Base-by-base conservation (phyloP, 1,139 yeast species). In the Taphrina communis region DNA sequence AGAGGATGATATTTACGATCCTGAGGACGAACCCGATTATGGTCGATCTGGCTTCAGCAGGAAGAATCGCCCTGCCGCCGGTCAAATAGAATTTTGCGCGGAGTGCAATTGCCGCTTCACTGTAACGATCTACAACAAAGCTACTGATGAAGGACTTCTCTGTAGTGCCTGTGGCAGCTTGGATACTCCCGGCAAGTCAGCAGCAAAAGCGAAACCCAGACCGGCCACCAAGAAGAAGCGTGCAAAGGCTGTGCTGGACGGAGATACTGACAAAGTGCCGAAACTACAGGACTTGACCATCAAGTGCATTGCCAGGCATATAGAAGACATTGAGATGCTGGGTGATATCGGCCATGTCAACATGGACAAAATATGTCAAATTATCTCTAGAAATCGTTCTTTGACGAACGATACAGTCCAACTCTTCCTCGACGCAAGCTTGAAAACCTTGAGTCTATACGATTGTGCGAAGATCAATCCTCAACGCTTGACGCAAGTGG, bases 401-500 rank as follows among this genome's bases (percentile, higher is more conserved):
- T 80, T 94, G 65, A 85, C 88, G 74, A 86, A 88, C 73, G 80
- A 83, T 25, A 92, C 97, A 0, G 77, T 93, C 75, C 80, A 86
- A 62, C 80, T 94, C 62, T 94, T 94, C 76, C 79, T 94, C 67
- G 86, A 86, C 63, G 85, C 91, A 0, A 81, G 83, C 21, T 77
- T 86, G 67, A 83, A 79, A 69, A 76, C 79, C 3, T 78, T 94
- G 53, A 89, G 89, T 73, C 86, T 94, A 72, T 91, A 97, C 94
- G 99, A 94, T 78, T 94, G 99, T 77, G 91, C 97, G 0, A 87
- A 87, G 69, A 83, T 94, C 41, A 85, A 85, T 44, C 82, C 84
- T 53, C 88, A 85, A 72, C 84, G 95, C 0, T 83, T 88, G 70
- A 84, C 84, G 73, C 83, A 86, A 73, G 86, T 94, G 56, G 93